Base-by-base conservation (phyloP, 306 rosid species). In the Cicer yamashitae region DNA sequence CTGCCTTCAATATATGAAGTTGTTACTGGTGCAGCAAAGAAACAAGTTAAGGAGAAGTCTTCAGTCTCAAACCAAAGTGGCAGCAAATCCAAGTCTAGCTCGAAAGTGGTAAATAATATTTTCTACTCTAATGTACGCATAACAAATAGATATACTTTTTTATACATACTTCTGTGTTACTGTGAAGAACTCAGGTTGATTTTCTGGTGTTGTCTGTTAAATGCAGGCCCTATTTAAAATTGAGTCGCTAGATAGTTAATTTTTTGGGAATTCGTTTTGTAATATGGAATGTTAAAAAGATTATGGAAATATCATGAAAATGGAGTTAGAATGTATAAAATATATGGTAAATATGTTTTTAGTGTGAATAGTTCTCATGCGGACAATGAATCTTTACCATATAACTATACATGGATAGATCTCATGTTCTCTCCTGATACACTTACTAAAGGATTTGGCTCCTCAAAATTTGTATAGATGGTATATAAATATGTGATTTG, bases 1-100 rank as follows among this genome's bases (percentile, higher is more conserved):
- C 85, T 91, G 68, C 97, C 97, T 70, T 84, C 98, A 46, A 77
- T 91, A 81, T 91, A 81, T 84, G 97, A 93, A 87, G 84, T 91
- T 63, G 93, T 91, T 78, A 86, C 97, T 14, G 98, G 97, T 68
- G 50, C 85, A 60, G 96, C 87, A 13, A 93, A 91, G 87, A 91
- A 91, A 73, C 94, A 82, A 75, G 85, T 73, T n/a, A 91, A 91
- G 92, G 96, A 91, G 76, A 93, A 89, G 84, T 76, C 96, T 70
- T 86, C 97, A 38, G 88, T 68, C 56, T 79, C 91, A 67, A 91
- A 88, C 76, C 88, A 87, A 71, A 84, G 91, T 11, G 85, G 96
- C 88, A 89, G 85, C 89, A 93, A 84, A 83, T 71, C 93, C 30
- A 93, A 91, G 90, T 86, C 93, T 58, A 86, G 71, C 86, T 66